Base-by-base conservation (phyloP, 1,284 basidiomycete genomes). In the Leccinum griseonigrum region DNA sequence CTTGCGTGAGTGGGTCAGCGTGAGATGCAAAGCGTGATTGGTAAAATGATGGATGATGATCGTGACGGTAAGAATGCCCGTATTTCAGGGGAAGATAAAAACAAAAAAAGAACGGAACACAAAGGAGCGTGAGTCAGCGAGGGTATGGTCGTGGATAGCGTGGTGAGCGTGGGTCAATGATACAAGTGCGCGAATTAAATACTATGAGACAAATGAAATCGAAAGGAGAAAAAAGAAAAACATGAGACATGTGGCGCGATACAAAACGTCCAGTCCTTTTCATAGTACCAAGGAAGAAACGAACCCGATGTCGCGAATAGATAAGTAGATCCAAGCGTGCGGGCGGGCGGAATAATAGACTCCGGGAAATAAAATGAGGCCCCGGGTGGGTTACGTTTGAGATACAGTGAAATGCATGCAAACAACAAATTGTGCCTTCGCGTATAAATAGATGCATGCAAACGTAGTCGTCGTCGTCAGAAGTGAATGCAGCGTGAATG, bases 181-280 rank as follows among this genome's bases (percentile, higher is more conserved):
- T 69, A 69, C 68, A 69, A 40, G 52, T 69, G 70, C 62, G 63
- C 46, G 57, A 68, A 69, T 68, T 72, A 69, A 71, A 69, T 72
- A 71, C 26, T 71, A 71, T 70, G 64, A 59, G 46, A 69, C 70
- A 69, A 5, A 11, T 26, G 46, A 57, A 59, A 53, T 0, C 5
- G 10, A 26, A 48, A 18, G 31, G 9, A 38, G 18, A 29, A 18
- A 22, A 28, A 51, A 51, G 50, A 16, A 51, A 28, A 51, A 28
- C 4, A 26, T 18, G 61, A 54, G 55, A 61, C 51, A 32, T 8
- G 10, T 13, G 48, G 57, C 40, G 58, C 50, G 52, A 28, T 53
- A 48, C 54, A 69, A 50, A 68, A 67, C 57, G 67, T 72, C 66
- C 65, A 26, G n/a, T 46, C 43, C 4, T 36, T 52, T 62, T 59